Evolutionary conservation across 257 asterid genomes (phyloP).

Genomic region (Nicotiana benthamiana): DNA sequence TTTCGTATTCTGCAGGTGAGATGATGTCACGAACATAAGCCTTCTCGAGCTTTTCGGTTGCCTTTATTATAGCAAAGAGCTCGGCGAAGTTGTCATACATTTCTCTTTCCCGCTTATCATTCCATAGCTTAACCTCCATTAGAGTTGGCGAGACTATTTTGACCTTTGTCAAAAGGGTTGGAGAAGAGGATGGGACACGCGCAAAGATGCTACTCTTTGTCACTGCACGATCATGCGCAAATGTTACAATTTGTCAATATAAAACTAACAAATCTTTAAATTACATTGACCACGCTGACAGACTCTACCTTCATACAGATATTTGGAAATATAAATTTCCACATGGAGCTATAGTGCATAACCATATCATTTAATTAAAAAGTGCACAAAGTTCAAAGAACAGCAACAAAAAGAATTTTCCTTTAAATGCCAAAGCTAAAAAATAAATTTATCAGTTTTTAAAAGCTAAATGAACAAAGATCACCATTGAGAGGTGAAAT

Average conservation of each 20-base stretch:
- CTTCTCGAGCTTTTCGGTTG: slow-evolving; percentile 87
- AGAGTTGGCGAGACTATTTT: neutral
- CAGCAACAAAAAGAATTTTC: neutral
- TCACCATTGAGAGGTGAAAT: neutral
- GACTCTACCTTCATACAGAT: neutral
- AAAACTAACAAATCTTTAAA: neutral
- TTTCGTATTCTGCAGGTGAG: slow-evolving; percentile 54
- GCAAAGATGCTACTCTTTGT: slow-evolving; percentile 42
- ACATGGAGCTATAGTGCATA: neutral
- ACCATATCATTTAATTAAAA: neutral
- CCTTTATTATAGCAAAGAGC: slow-evolving; percentile 84
- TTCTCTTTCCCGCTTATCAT: slow-evolving; percentile 95
- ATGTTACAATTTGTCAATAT: slow-evolving; percentile 8
- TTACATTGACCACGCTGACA: neutral
- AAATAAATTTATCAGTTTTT: neutral
- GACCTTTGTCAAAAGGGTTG: slow-evolving; percentile 24
- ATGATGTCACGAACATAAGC: slow-evolving; percentile 80
- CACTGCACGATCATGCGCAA: slow-evolving; percentile 28
- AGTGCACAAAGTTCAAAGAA: neutral
- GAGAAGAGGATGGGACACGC: slow-evolving; percentile 99
- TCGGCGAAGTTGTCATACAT: slow-evolving; percentile 87
- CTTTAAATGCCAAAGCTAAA: neutral
- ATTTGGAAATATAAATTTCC: neutral
- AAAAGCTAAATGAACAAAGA: neutral
- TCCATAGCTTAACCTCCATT: slow-evolving; percentile 98